Evolutionary conservation across 495 filamentous ascomycete species (phyloP), one percentile per base, ranked within the genome.

Genomic region (Chlorociboria aeruginascens): DNA sequence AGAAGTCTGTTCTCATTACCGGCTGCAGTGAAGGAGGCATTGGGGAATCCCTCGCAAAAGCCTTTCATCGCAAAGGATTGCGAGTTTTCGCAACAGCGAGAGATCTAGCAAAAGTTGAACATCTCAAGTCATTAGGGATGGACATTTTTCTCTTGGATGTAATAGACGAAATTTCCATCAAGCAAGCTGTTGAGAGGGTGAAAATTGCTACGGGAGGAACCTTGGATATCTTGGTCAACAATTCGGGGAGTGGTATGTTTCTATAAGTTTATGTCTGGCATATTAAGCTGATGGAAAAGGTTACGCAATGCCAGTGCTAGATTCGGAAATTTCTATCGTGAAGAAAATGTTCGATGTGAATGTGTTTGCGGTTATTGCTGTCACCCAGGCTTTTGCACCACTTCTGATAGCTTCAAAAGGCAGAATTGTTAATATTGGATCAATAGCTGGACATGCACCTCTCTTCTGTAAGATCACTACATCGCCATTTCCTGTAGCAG

Each of bases 151-250:
- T 45, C n/a, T 63, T 79, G 11, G 75, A 78, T 52, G 67, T 78
- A 10, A 68, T 65, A 3, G 63, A 59, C 8, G 50, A 49, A 1
- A 50, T 55, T 7, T 69, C 67, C 0, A 72, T 77, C 48, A 41
- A 47, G 25, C 31, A 50, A 6, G 64, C 66, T 6, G 62, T 67
- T 7, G 57, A 63, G 6, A 32, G 8, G 0, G 36, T 46, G 31
- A 42, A 34, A 8, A 32, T 40, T 7, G 20, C 48, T 13, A 68
- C 62, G 0, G 62, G 52, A 17, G 63, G 61, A 12, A 58, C 47
- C 11, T 64, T 82, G 7, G 68, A 75, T 42, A 58, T 70, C 16
- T 64, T 82, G 6, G 59, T 81, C 38, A 79, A 81, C 54, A 79
- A 79, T 49, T 72, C 76, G 40, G 76, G 70, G 13, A 41, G 53